phyloP scores from a whole-genome alignment of 257 asterid genomes.

The Nicotiana noctiflora region DNA sequence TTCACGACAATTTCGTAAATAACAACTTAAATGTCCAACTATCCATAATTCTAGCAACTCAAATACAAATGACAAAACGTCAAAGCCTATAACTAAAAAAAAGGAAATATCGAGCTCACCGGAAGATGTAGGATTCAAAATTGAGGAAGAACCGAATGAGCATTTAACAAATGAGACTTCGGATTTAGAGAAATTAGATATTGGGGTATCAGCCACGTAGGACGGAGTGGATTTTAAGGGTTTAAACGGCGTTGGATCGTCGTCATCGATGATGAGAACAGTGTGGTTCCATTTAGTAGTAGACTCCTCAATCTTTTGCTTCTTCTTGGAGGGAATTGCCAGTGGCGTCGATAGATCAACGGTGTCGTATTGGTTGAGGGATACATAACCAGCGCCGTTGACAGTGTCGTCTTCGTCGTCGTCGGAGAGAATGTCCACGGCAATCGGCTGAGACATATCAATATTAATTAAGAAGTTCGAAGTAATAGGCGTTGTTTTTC shows the following conservation, averaged over 20 bases:
- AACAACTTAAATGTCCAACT: neutral
- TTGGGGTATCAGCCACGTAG: conserved; percentile 57
- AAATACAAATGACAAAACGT: neutral
- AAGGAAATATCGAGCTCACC: conserved; percentile 22
- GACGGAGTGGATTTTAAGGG: conserved; percentile 25
- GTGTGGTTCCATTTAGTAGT: conserved; percentile 36
- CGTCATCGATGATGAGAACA: conserved; percentile 66
- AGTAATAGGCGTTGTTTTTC: neutral
- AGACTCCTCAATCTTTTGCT: conserved; percentile 36
- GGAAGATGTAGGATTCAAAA: neutral
- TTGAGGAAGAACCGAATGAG: conserved; percentile 22
- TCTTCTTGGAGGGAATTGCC: conserved; percentile 45
- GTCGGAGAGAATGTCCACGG: conserved; percentile 67
- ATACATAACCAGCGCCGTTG: neutral
- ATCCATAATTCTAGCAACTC: neutral
- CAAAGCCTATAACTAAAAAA: neutral
- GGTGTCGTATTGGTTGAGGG: conserved; percentile 11
- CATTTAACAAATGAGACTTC: conserved; percentile 35
- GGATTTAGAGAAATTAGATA: conserved; percentile 17
- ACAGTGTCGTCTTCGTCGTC: conserved; percentile 14
- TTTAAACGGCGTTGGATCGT: conserved; percentile 48
- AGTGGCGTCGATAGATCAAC: conserved; percentile 71
- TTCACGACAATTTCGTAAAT: neutral
- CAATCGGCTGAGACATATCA: conserved; percentile 55
- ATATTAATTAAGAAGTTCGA: neutral